Base-by-base conservation (phyloP, 2,329 filamentous ascomycete species). In the Aureobasidium sp. region DNA sequence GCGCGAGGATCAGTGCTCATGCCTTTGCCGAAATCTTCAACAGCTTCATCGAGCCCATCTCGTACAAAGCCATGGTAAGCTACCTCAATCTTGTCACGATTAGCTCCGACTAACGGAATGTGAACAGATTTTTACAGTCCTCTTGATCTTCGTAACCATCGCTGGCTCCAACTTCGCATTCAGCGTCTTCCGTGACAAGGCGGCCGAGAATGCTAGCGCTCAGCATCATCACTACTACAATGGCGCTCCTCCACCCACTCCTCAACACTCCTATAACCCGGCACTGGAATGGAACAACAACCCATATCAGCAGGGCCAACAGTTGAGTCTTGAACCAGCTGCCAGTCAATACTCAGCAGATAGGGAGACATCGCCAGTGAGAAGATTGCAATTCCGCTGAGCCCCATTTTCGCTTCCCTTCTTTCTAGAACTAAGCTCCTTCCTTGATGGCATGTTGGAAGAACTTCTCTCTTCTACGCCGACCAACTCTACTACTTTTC, bases 1-100 rank as follows among this genome's bases (percentile, higher is more conserved):
- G 87, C 41, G 88, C 93, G 46, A 88, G 87, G 69, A 85, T 96
- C 43, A 90, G 88, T 20, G 92, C 91, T 5, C 88, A 90, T 70
- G 94, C 92, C 29, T 89, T 97, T 71, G 93, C 93, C 0, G 86
- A 91, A 71, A 96, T 99, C 44, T 87, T 97, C 74, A 97, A 97
- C 72, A 88, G 88, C 69, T 97, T 97, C 73, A 87, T 96, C 5
- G 91, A 96, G 69, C 87, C 90, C 6, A 92, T 97, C 74, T 91
- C 88, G 66, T 88, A 90, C 75, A 97, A 97, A 75, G 84, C 86
- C 12, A 87, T 89, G 80, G 84, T 86, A 79, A 65, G 77, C 74
- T 32, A 37, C 29, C 13, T 36, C 26, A 8, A 39, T 7, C 6
- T 27, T 52, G 37, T 1, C 17, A 5, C 20, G 5, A 5, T 2